Base-by-base conservation (phyloP, 2,329 filamentous ascomycete species). In the Nectriaceae sp. region DNA sequence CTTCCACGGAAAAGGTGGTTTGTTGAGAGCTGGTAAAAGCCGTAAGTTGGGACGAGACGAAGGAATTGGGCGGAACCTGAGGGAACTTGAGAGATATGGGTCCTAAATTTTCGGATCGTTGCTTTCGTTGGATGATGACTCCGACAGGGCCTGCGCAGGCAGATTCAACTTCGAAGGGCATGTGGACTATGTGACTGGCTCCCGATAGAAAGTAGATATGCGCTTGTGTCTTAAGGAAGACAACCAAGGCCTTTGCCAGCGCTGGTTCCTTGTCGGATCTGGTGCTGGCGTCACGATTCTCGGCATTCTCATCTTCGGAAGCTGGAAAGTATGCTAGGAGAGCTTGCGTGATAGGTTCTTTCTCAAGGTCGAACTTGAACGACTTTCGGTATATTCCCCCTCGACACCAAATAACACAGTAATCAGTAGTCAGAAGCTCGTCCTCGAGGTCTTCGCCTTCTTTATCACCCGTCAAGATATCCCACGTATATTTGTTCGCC, bases 171-270 rank as follows among this genome's bases (percentile, higher is more conserved):
- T 97, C 92, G 64, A 99, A 99, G 2, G 93, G 93, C 64, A 99
- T 83, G 66, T 96, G 90, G 40, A 97, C 80, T 49, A 96, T 83
- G 77, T 99, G 89, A 64, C 83, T 94, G 26, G 90, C 86, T 18
- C 93, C 93, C 2, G 88, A 83, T 31, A 97, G 80, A 66, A 95
- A 97, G 75, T 92, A 95, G 56, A 99, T 84, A 65, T 97, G 93
- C 19, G 90, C 91, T 65, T 97, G 93, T 1, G 90, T 92, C 70
- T 89, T 92, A 56, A 99, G 82, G 58, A 97, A 88, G 42, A 99
- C 88, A 6, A 97, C 90, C 52, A 99, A 73, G 4, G 93, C 91
- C 62, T 86, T 80, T 36, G 81, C 79, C 20, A 82, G 67, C 1
- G 56, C 47, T 5, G 61, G 53, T 16, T 56, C 57, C 13, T 55